Base-by-base conservation (phyloP, 768 basidiomycete genomes). In the Mycena indigotica region DNA sequence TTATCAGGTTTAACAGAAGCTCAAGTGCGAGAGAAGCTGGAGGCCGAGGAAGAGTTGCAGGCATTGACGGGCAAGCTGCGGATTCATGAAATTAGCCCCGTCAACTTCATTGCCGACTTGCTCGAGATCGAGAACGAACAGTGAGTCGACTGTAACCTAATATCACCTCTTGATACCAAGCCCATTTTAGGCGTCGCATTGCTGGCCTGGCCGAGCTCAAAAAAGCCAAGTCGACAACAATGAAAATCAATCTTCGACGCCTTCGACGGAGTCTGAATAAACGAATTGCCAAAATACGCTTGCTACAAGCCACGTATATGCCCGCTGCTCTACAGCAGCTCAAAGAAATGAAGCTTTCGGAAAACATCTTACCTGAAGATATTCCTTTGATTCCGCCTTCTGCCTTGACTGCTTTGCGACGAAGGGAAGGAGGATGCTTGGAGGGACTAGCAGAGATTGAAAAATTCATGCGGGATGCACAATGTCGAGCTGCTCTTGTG, bases 81-180 rank as follows among this genome's bases (percentile, higher is more conserved):
- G 1, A 3, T 56, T 2, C 55, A 50, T 38, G 49, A 50, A 16
- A 49, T 56, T 2, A 52, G 50, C 23, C 49, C 56, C 15, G 51
- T 29, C 50, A 15, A 28, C 0, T 57, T 57, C 21, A 24, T 57
- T 8, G 15, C 25, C 1, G 50, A 26, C 2, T 48, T 38, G 0
- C 21, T 57, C n/a, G 50, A 57, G 16, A 5, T 57, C 24, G 56
- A 57, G 41, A 41, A 45, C 8, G 28, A 57, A 44, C 56, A 57
- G 56, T 57, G 28, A 24, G 56, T 52, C 10, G n/a, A n/a, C n/a
- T 2, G 3, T n/a, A 8, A 12, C 6, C 23, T 39, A 4, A 21
- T 5, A 13, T 25, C 41, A 53, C 23, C 24, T n/a, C 4, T 23
- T 35, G 2, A 17, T 10, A 21, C 17, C n/a, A n/a, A n/a, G n/a